A percentile compares a stretch with the other conserved stretches of the same genome.
phyloP scores from a whole-genome alignment of 2,329 filamentous ascomycete genomes.

The Epichloe coenophiala region DNA sequence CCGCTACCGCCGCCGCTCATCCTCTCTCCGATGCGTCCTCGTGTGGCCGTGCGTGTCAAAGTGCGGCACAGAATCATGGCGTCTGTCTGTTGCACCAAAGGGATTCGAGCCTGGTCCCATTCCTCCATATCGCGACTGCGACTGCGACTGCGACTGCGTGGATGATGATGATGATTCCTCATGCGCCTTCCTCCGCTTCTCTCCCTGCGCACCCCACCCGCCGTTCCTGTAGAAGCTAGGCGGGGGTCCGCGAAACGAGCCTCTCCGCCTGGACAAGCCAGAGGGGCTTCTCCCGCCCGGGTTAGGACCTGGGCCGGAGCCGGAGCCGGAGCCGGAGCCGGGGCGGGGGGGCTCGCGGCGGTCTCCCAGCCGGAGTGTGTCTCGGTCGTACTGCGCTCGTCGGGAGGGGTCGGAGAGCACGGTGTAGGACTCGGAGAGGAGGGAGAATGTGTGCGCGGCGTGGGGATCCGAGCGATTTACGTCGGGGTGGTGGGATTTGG shows the following conservation, averaged over 20 bases:
- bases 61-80: conserved; percentile 48
- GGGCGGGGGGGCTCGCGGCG: conserved; percentile 14
- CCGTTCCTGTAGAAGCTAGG: conserved; percentile 78
- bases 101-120: conserved; percentile 47
- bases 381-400: conserved; percentile 69
- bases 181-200: conserved; percentile 43
- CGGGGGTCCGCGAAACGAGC: conserved; percentile 76
- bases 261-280: conserved; percentile 64
- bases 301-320: conserved; percentile 36
- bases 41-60: conserved; percentile 66
- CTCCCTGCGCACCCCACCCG: conserved; percentile 56
- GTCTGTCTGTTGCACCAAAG: conserved; percentile 22
- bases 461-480: conserved; percentile 64
- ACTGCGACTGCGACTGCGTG: conserved; percentile 11
- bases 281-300: conserved; percentile 66
- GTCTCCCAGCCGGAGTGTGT: conserved; percentile 28
- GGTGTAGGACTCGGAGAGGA: conserved; percentile 73
- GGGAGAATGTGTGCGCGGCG: conserved; percentile 64
- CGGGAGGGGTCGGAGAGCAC: conserved; percentile 60
- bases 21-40: conserved; percentile 55
- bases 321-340: conserved; percentile 18
- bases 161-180: conserved; percentile 20
- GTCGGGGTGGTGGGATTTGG: conserved; percentile 87
- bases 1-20: conserved; percentile 26
- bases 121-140: conserved; percentile 22